These are phyloP conservation scores for Yamadazyma diddensiae DNA, from an alignment of 1,139 yeast species.

Conservation along the genomic window DNA sequence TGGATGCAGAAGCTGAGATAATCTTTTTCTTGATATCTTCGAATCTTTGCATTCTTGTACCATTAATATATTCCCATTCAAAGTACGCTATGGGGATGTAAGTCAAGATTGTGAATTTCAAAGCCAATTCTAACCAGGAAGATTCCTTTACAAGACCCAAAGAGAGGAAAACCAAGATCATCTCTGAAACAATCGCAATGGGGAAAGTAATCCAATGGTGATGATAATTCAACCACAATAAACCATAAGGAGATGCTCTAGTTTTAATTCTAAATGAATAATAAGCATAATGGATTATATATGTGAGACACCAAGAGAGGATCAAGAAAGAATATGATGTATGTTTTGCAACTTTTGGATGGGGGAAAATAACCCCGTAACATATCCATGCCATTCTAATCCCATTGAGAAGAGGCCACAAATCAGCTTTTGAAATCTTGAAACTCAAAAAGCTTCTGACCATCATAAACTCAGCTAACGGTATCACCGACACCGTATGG, in stretches of 20 bases:
- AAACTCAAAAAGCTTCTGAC: constrained; percentile 18
- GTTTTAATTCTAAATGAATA: constrained; percentile 47
- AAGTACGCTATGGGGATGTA: constrained; percentile 40
- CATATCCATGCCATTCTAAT: constrained; percentile 40
- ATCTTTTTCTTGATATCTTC: constrained; percentile 13
- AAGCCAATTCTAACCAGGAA: constrained; percentile 24
- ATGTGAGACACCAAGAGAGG: constrained; percentile 40
- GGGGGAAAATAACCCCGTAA: constrained; percentile 45
- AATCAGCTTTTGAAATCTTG: constrained; percentile 12
- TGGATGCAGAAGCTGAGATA: constrained; percentile 1
- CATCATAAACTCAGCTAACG: constrained; percentile 27
- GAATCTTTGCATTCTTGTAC: constrained; percentile 23
- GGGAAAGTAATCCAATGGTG: constrained; percentile 47
- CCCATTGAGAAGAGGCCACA: constrained; percentile 32
- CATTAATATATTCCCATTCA: constrained; percentile 30
- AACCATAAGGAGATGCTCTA: constrained; percentile 31
- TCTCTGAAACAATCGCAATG: constrained; percentile 44
- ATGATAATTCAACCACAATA: constrained; percentile 39
- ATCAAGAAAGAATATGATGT: constrained; percentile 48
- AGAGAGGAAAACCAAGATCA: constrained; percentile 50
- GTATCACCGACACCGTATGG: constrained; percentile 40
- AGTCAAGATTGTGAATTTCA: constrained; percentile 26
- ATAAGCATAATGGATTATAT: constrained; percentile 42
- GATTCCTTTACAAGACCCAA: constrained; percentile 42
- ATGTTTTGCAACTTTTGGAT: constrained; percentile 50